These are phyloP conservation scores for Brassica juncea DNA, from an alignment of 345 rosid genomes.

Conservation along the genomic window DNA sequence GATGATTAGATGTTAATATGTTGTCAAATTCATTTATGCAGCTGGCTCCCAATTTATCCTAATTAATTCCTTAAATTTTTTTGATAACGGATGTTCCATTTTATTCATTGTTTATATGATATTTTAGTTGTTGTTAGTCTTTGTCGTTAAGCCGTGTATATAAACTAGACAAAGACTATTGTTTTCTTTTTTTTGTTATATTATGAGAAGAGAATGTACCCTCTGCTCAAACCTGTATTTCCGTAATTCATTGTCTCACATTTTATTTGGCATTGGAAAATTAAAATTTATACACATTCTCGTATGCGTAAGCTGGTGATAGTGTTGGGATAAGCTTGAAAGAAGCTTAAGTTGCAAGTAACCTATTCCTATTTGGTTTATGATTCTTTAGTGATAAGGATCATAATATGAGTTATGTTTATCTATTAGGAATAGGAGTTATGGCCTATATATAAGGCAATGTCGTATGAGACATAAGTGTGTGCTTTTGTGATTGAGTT, in stretches of 20 bases:
- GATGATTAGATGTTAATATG: background rate
- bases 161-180: background rate
- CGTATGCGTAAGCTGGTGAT: background rate
- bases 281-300: background rate
- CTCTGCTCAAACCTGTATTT: background rate
- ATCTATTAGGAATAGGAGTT: too few relatives aligned
- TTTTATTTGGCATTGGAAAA: background rate
- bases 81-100: background rate
- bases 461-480: too few relatives aligned
- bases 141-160: constrained; percentile 4
- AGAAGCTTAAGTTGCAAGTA: too few relatives aligned
- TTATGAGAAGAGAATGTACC: background rate
- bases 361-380: too few relatives aligned
- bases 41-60: background rate
- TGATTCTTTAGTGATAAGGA: too few relatives aligned
- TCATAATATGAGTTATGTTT: too few relatives aligned
- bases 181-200: background rate
- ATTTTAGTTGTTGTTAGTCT: constrained; percentile 1
- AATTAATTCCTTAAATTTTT: background rate
- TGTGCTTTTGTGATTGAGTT: too few relatives aligned
- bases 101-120: background rate
- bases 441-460: too few relatives aligned
- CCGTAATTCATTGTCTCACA: background rate
- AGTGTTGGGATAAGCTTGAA: too few relatives aligned
- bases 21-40: background rate